Evolutionary conservation across 495 filamentous ascomycete genomes (phyloP).

Genomic region (Podospora fimiseda): DNA sequence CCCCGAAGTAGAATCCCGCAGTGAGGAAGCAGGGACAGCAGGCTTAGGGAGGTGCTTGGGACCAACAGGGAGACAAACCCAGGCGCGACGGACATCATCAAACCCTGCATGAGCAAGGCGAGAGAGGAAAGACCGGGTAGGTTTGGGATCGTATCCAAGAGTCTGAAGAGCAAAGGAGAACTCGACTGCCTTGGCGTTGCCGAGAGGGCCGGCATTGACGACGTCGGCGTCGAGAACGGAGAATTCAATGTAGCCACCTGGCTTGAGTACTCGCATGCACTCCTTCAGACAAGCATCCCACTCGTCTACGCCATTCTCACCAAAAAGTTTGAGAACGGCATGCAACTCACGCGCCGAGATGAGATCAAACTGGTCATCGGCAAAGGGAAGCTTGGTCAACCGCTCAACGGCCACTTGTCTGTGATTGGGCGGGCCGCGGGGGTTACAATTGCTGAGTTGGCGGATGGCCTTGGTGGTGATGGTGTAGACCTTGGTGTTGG

Average conservation of each 20-base stretch:
- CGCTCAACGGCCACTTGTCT: slow-evolving; percentile 66
- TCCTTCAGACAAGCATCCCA: slow-evolving; percentile 81
- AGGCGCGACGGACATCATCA: slow-evolving; percentile 71
- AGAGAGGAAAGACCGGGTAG: slow-evolving; percentile 70
- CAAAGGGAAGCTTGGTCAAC: slow-evolving; percentile 79
- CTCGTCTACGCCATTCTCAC: slow-evolving; percentile 63
- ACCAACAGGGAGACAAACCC: slow-evolving; percentile 87
- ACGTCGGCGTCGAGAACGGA: slow-evolving; percentile 81
- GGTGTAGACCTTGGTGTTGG: slow-evolving; percentile 78
- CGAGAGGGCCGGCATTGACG: slow-evolving; percentile 70
- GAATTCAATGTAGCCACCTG: slow-evolving; percentile 89
- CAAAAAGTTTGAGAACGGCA: slow-evolving; percentile 65
- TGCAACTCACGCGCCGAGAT: slow-evolving; percentile 88
- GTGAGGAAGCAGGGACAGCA: slow-evolving; percentile 20
- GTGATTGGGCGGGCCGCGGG: slow-evolving; percentile 82
- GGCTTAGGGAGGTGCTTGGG: slow-evolving; percentile 41
- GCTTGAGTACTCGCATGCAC: slow-evolving; percentile 85
- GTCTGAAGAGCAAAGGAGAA: slow-evolving; percentile 85
- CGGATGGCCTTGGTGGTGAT: slow-evolving; percentile 61
- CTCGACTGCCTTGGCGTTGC: slow-evolving; percentile 74
- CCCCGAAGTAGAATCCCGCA: slow-evolving; percentile 4
- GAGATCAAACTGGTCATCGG: slow-evolving; percentile 81
- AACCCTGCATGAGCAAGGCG: slow-evolving; percentile 72
- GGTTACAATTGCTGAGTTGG: slow-evolving; percentile 59
- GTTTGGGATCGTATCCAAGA: slow-evolving; percentile 76